Conservation (phyloP, 1,284 basidiomycete genomes). For the Inonotus obliquus region DNA sequence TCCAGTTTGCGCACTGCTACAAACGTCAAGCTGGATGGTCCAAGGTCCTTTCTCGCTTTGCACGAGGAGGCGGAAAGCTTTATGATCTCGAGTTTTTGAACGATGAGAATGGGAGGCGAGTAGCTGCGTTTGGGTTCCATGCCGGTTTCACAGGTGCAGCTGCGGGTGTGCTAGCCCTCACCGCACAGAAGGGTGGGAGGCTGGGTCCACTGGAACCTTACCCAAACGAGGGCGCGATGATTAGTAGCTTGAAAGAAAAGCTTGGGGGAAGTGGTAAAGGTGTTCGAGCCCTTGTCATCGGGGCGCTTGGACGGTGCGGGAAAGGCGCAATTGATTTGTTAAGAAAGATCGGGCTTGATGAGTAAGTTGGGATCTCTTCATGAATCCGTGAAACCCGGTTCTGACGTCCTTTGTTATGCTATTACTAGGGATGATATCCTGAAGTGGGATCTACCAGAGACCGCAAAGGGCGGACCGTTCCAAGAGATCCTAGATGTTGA, state of each 20-base stretch:
- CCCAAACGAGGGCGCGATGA: constrained; percentile 79
- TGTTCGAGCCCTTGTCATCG: constrained; percentile 90
- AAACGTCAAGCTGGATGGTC: constrained; percentile 96
- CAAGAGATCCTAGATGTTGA: constrained; percentile 95
- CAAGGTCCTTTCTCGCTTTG: constrained; percentile 84
- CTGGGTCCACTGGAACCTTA: constrained; percentile 77
- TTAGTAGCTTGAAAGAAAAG: constrained; percentile 61
- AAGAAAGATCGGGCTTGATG: constrained; percentile 87
- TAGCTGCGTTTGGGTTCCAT: constrained; percentile 99
- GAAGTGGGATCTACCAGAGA: constrained; percentile 98
- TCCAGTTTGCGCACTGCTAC: constrained; percentile 99
- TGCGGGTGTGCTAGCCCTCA: constrained; percentile 83
- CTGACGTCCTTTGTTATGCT: constrained; percentile 26
- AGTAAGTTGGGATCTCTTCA: constrained; percentile 44
- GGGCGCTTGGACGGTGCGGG: constrained; percentile 94
- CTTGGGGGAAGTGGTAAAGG: constrained; percentile 73
- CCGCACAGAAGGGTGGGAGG: constrained; percentile 51
- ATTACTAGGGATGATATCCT: constrained; percentile 79
- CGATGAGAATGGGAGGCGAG: constrained; percentile 80
- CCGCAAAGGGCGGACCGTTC: constrained; percentile 96
- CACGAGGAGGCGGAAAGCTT: constrained; percentile 80
- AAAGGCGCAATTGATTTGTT: constrained; percentile 95
- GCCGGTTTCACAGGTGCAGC: constrained; percentile 98
- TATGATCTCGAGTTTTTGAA: constrained; percentile 98
- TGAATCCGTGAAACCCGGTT: not conserved